Evolutionary conservation across 1,139 yeast species (phyloP), one percentile per base, ranked within the genome.

Genomic region (Yamadazyma aaseri): DNA sequence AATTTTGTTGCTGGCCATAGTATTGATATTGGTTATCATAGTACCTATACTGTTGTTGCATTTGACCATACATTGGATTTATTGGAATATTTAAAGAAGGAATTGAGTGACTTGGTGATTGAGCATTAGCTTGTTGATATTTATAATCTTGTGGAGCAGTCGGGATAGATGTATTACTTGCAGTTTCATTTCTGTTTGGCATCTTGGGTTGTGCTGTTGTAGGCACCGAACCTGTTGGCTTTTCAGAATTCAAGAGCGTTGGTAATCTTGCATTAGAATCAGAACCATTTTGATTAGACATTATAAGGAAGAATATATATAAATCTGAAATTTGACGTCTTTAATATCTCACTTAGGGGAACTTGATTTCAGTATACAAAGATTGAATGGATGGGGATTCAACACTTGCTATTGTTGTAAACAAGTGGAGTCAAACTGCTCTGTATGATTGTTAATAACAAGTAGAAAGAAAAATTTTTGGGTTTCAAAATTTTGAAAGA

Each of bases 1-100:
- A 46, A 17, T 39, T 40, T 9, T 30, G 29, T 32, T 41, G 52
- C 32, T 51, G 55, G 31, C 53, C 53, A 35, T 49, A 38, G 20
- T 46, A 42, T 17, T 41, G 49, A 32, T 39, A 41, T 36, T 41
- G 48, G 34, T 42, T 44, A 26, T 41, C 36, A 24, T 40, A 42
- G 21, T 40, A 42, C 13, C 46, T 26, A 18, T 42, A 42, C 26
- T 41, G 45, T 18, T 36, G 46, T 20, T 27, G 38, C 20, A 31
- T 23, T 24, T 35, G 38, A 14, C 36, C 33, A 16, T 43, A 36
- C 16, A 33, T 28, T n/a, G 38, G 39, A 13, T 40, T 34, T 14
- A 29, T 36, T 7, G 47, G 45, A 6, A 32, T 29, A 29, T 44
- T 44, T 17, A 44, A 33, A 4, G 39, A 35, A 3, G 47, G 45